Conservation (phyloP, 495 filamentous ascomycete genomes). For the Hyaloscypha hepaticicola region DNA sequence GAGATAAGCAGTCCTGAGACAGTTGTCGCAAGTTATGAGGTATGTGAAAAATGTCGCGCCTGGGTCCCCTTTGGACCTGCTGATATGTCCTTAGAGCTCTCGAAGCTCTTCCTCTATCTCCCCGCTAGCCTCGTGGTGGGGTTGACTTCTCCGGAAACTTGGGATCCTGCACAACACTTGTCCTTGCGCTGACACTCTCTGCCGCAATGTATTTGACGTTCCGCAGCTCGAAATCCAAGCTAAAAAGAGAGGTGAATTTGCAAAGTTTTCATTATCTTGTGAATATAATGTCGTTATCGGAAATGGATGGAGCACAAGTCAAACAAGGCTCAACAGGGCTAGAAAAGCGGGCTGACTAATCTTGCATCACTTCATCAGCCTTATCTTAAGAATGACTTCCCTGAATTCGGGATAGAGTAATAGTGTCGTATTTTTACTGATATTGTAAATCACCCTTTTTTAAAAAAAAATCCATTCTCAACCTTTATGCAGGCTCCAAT, state of each 20-base stretch:
- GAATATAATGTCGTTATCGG: not conserved
- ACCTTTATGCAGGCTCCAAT: no score
- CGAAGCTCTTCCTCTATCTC: not conserved
- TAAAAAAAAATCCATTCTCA: no score
- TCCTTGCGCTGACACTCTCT: not conserved
- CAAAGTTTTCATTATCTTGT: not conserved
- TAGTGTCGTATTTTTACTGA: no score
- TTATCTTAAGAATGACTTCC: no score
- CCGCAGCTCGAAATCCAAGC: not conserved
- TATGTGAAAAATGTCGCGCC: not conserved
- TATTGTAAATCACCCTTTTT: no score
- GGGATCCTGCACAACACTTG: not conserved
- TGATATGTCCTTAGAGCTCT: not conserved
- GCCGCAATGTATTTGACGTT: not conserved
- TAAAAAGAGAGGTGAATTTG: not conserved
- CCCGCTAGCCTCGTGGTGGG: not conserved
- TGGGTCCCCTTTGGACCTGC: not conserved
- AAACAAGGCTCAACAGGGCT: not conserved
- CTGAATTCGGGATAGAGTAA: no score
- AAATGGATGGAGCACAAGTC: not conserved
- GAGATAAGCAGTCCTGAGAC: no score
- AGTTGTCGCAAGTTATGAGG: not conserved
- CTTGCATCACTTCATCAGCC: no score
- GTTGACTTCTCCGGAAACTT: not conserved
- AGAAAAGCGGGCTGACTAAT: no score